Percentiles rank a stretch among this genome's conserved stretches.
Conservation (phyloP, 495 filamentous ascomycete genomes). For the Collariella sp. region DNA sequence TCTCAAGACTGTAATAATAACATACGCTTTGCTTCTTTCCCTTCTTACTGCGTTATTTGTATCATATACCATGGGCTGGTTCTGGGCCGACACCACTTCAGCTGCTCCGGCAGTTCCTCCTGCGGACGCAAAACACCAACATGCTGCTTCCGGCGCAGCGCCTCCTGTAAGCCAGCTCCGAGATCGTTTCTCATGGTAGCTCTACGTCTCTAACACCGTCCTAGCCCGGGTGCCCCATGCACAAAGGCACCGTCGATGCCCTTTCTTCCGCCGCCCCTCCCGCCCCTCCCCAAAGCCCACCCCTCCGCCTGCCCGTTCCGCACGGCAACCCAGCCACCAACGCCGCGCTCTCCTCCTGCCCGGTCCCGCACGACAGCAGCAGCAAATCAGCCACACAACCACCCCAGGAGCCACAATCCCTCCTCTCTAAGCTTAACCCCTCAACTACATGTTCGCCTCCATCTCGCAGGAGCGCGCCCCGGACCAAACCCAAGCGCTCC, state of each 20-base stretch:
- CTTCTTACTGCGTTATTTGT: not conserved
- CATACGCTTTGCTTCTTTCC: not conserved
- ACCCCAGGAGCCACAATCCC: constrained; percentile 34
- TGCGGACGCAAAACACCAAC: constrained; percentile 17
- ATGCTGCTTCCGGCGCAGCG: constrained; percentile 37
- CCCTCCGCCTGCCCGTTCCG: constrained; percentile 36
- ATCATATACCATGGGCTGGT: constrained; percentile 78
- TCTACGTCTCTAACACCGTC: constrained; percentile 22
- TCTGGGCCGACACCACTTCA: constrained; percentile 72
- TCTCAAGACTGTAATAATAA: not conserved
- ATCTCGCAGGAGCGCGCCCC: constrained; percentile 70
- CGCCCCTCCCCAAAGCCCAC: constrained; percentile 29
- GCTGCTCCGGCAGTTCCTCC: constrained; percentile 31
- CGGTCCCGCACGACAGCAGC: constrained; percentile 37
- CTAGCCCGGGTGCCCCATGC: constrained; percentile 88
- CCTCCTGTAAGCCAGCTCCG: constrained; percentile 56
- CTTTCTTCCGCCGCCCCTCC: constrained; percentile 23
- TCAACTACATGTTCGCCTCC: constrained; percentile 92
- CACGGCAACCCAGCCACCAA: constrained; percentile 38
- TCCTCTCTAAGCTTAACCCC: constrained; percentile 73
- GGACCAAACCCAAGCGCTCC: constrained; percentile 62
- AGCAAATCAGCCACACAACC: constrained; percentile 18
- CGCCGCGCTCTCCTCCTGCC: constrained; percentile 43
- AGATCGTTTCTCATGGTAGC: not conserved
- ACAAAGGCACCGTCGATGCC: constrained; percentile 49